These are phyloP conservation scores for Termitomyces sp. DNA, from an alignment of 768 basidiomycete species.

Conservation along the genomic window DNA sequence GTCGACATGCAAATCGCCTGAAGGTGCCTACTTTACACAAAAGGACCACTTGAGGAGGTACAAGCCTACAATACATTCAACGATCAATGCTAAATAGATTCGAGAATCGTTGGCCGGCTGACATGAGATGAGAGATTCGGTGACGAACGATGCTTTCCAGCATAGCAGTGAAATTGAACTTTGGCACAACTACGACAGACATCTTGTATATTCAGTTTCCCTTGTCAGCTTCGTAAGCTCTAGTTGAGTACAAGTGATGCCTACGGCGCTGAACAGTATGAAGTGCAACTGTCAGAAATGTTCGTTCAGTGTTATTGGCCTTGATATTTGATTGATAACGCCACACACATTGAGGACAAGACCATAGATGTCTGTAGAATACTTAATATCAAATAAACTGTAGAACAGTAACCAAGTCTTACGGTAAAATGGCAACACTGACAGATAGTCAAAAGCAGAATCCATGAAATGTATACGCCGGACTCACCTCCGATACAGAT, in stretches of 20 bases:
- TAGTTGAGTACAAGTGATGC: conserved; percentile 8
- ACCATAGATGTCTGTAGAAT: conserved; percentile 54
- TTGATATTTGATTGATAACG: not conserved
- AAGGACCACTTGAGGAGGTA: conserved; percentile 53
- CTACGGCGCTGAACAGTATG: conserved; percentile 48
- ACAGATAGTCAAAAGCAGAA: not conserved
- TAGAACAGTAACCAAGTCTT: conserved; percentile 16
- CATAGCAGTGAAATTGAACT: conserved; percentile 59
- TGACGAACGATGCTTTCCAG: conserved; percentile 56
- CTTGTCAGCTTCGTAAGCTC: not conserved
- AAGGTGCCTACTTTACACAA: conserved; percentile 45
- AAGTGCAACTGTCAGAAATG: conserved; percentile 43
- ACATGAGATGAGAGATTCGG: conserved; percentile 52
- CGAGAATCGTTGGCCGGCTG: conserved; percentile 7
- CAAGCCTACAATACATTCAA: conserved; percentile 30
- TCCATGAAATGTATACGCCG: not conserved
- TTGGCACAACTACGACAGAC: conserved; percentile 54
- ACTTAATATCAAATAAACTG: not conserved
- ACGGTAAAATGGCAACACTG: conserved; percentile 63
- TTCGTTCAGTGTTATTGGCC: not conserved
- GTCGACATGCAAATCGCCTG: not conserved
- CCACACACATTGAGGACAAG: conserved; percentile 49
- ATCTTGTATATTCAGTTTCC: conserved; percentile 24
- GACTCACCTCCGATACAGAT: conserved; percentile 51
- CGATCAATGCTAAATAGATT: not conserved